Base-by-base conservation (phyloP, 163 green algal species). In the Volvox carteri region DNA sequence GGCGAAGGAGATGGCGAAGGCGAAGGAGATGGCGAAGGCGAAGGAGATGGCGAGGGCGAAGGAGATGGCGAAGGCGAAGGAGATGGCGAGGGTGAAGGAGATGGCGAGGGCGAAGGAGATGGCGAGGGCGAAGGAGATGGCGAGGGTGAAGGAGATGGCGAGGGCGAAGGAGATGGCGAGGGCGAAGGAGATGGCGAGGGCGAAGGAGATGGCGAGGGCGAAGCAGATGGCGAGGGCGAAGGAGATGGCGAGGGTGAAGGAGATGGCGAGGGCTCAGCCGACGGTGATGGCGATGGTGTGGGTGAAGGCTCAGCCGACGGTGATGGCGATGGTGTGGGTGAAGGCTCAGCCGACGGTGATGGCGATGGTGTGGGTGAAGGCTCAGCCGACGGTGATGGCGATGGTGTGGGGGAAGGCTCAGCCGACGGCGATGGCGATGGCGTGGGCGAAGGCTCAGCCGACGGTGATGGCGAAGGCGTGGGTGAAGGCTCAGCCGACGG, bases 1-100 rank as follows among this genome's bases (percentile, higher is more conserved):
- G 80, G 50, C 14, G 62, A 52, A n/a, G 80, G 46, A 2, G 62
- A 54, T 6, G 60, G 21, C 14, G 42, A 21, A 21, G 79, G 60
- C 0, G 52, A 28, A 25, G 60, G 42, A 4, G 60, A 23, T 28
- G 60, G 50, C 14, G 42, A 18, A 18, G 79, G 60, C 21, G n/a
- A 37, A 18, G 60, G 41, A 0, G 41, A 58, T 21, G 79, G 60
- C 37, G 21, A 28, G 54, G 33, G 33, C 46, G 74, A 68, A 9
- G 74, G 46, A 28, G 44, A 67, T 23, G 74, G 76, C 16, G 48
- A 84, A 14, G 76, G 72, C 25, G 72, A 62, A 23, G 72, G 72
- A 2, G 72, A 79, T 48, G 39, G 68, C 16, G 25, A 19, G 37
- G 39, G 11, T 41, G 42, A 25, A 21, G 75, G 75, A 3, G 46